Evolutionary conservation across 169 alveolate species (phyloP).

Genomic region (Miamiensis avidus): DNA sequence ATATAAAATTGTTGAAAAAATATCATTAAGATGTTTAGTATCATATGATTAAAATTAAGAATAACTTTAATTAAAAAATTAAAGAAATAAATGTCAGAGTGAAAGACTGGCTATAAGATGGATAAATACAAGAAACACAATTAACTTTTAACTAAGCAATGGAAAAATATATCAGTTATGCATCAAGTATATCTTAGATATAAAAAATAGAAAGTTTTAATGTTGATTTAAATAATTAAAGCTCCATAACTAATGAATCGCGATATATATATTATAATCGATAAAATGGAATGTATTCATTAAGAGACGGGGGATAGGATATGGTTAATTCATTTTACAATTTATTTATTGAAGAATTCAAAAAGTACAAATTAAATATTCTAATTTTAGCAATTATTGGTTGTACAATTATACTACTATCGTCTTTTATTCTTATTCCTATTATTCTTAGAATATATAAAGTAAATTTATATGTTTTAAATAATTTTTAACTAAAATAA

Average conservation of each 20-base stretch:
- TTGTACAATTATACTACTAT: neutral
- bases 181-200: neutral
- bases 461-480: neutral
- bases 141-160: neutral
- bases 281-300: neutral
- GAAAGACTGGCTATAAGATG: neutral
- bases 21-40: neutral
- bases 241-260: neutral
- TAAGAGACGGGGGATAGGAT: neutral
- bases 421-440: neutral
- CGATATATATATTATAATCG: too few species aligned
- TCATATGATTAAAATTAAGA: too few species aligned
- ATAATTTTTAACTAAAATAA: too few species aligned
- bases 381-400: neutral
- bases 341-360: neutral
- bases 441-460: too few species aligned
- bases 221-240: neutral
- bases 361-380: neutral
- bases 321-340: too few species aligned
- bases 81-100: neutral
- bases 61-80: too few species aligned
- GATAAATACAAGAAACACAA: neutral
- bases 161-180: neutral
- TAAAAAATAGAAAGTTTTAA: too few species aligned
- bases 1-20: neutral